Base-by-base conservation (phyloP, 192 early-diverging fungal genomes). In the Coemansia furcata region DNA sequence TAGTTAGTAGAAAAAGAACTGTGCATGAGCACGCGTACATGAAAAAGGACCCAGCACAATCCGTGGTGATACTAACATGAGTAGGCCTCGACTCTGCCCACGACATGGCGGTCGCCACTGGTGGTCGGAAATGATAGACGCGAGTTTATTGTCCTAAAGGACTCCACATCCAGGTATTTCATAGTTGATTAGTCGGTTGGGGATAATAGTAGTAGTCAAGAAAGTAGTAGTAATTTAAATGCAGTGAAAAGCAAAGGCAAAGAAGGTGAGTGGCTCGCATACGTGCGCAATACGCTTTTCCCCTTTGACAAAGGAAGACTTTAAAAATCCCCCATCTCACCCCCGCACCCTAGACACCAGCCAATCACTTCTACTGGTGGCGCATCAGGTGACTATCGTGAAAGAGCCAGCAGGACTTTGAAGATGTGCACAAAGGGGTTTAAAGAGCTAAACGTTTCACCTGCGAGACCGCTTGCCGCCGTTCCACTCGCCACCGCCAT, bases 11-110 rank as follows among this genome's bases (percentile, higher is more conserved):
- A 8, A 15, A 19, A 36, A 49, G 46, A 21, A 21, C 46, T 47
- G 21, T 47, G 46, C 46, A 47, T 21, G 46, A 23, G 29, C 29
- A 33, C 57, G 35, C 30, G 57, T 17, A 36, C 57, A 36, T 59
- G 57, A 17, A 26, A 17, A 21, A 47, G 19, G 46, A 47, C 19
- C 7, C 43, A 21, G 7, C 39, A 14, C 12, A 40, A 14, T 40
- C 9, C 15, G 19, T 47, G n/a, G 46, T 40, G 43, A 29, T 50
- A 86, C 90, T 88, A 92, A 94, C 95, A 97, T 39, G 94, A 93
- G 73, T 99, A 99, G 26, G 93, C 89, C 82, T 99, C 97, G 29
- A 97, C 74, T 66, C 94, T 82, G 36, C 93, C 95, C 63, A 89
- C 84, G 23, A 97, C 85, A 76, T 84, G 85, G 74, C 87, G 89